Base-by-base conservation (phyloP, 2,329 filamentous ascomycete genomes). In the Fusarium euwallaceae region DNA sequence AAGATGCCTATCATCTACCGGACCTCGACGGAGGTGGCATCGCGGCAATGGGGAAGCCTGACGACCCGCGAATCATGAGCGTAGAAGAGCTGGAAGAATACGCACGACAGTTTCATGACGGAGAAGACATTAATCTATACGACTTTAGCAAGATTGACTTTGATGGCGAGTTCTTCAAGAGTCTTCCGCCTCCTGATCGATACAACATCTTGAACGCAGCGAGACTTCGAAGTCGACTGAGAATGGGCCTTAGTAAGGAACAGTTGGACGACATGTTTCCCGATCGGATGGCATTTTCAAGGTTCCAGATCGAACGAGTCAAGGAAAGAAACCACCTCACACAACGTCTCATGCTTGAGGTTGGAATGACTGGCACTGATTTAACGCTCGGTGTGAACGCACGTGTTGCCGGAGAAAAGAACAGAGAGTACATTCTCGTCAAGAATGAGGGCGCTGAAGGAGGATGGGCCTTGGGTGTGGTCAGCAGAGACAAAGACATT, bases 141-240 rank as follows among this genome's bases (percentile, higher is more conserved):
- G 96, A 98, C 83, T 99, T 99, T 81, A 97, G 94, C 80, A 98
- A 98, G 84, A 99, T 99, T 78, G 97, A 99, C 81, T 99, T 98
- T 79, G 94, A 98, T 75, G 94, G 95, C 75, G 92, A 96, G 14
- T 99, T 99, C 83, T 99, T 99, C 85, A 91, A 93, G 81, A 98
- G 95, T 81, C 84, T 99, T 67, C 97, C 97, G 0, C 88, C 95
- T 1, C 92, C 93, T 2, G 97, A 99, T 85, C 91, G 96, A 59
- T 99, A 99, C 86, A 98, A 98, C 78, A 99, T 99, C 63, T 85
- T 99, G 24, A 99, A 99, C 80, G 97, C 97, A 1, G 97, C 97
- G 2, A 89, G 97, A 71, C 81, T 99, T 71, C 88, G 97, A 66
- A 98, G 95, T 82, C 89, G 97, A 63, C 87, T 99, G 79, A 91